Base-by-base conservation (phyloP, 768 basidiomycete species). In the Galerina sulciceps region DNA sequence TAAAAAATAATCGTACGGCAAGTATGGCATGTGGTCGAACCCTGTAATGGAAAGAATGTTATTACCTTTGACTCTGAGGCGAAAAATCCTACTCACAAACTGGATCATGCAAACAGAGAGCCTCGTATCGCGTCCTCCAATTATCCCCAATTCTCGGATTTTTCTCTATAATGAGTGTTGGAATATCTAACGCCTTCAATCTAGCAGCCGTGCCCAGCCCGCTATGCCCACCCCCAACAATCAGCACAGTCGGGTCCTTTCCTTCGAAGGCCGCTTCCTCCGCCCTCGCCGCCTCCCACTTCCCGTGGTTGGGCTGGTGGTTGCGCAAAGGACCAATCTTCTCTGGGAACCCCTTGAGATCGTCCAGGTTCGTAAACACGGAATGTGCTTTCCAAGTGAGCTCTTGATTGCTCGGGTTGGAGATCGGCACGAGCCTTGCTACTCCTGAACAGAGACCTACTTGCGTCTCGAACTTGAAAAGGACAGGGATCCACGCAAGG, bases 191-290 rank as follows among this genome's bases (percentile, higher is more conserved):
- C 34, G 75, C 76, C 65, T 86, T 86, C 55, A 93, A 73, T 15
- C 88, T 77, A 1, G 88, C 87, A 0, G 89, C 89, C 1, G 85
- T 67, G 40, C 80, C 83, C 26, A 94, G 72, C 2, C 90, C 91
- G 59, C 80, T 82, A 57, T 91, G 90, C 0, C 88, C 88, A 0
- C 79, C 88, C 10, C 88, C 86, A n/a, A 89, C 73, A 18, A 91
- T 74, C 22, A 91, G 68, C 11, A 89, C 90, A 2, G 76, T 78
- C 0, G 90, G 89, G 51, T 84, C 61, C 10, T 65, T 77, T n/a
- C 78, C 79, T 37, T 69, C 71, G 61, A 86, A 87, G 36, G 79
- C 79, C 10, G 65, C 57, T 55, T 83, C 79, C 31, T 66, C 66
- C 38, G 70, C 70, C 22, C 85, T 75, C 31, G 75, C 71, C 34